A percentile compares a stretch with the other conserved stretches of the same genome.
Evolutionary conservation across 2,329 filamentous ascomycete species (phyloP).

Genomic region (Pestalotiopsis sp.): DNA sequence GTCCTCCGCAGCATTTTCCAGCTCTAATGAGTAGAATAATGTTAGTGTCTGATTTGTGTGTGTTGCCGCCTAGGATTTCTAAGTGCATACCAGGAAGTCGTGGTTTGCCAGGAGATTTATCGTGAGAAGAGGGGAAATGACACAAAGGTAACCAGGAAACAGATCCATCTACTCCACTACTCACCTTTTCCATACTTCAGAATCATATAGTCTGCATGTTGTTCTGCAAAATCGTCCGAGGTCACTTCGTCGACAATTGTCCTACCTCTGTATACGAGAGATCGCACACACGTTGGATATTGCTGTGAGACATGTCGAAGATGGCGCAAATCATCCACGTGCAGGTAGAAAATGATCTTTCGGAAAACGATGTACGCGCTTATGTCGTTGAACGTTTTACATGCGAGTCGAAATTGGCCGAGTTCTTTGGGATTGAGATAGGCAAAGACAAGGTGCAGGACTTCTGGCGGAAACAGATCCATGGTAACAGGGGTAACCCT

Average conservation of each 20-base stretch:
- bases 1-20: background rate
- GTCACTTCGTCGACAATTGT: slow-evolving; percentile 14
- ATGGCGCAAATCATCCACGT: slow-evolving; percentile 27
- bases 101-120: too few relatives aligned
- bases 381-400: slow-evolving; percentile 25
- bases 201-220: background rate
- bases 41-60: too few relatives aligned
- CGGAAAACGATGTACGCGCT: slow-evolving; percentile 43
- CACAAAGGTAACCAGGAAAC: too few relatives aligned
- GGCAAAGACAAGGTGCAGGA: slow-evolving; percentile 29
- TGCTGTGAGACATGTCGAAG: slow-evolving; percentile 26
- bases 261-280: slow-evolving; percentile 26
- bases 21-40: background rate
- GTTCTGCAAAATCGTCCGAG: background rate
- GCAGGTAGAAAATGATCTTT: slow-evolving; percentile 30
- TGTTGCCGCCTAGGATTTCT: too few relatives aligned
- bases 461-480: slow-evolving; percentile 18
- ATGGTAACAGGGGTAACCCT: background rate
- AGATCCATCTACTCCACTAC: too few relatives aligned
- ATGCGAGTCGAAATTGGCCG: slow-evolving; percentile 27
- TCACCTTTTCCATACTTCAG: background rate
- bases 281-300: slow-evolving; percentile 24
- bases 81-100: too few relatives aligned
- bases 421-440: slow-evolving; percentile 26
- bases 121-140: too few relatives aligned